Percentiles rank a stretch among this genome's conserved stretches.
Conservation (phyloP, 345 rosid species). For the Eucalyptus pumila region DNA sequence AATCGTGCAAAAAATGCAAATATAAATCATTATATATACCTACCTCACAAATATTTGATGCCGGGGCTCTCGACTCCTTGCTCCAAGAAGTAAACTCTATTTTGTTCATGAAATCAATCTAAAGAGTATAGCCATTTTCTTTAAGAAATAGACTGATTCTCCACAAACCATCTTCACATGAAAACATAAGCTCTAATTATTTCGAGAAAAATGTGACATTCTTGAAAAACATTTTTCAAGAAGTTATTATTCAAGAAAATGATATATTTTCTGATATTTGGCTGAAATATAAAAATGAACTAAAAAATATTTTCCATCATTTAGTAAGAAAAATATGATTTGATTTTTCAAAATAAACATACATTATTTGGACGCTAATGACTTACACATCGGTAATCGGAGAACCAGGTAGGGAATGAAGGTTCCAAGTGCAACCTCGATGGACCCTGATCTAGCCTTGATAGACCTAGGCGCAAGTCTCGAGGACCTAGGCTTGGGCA, state of each 20-base stretch:
- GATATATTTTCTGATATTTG: background rate
- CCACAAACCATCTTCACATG: background rate
- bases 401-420: background rate
- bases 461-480: background rate
- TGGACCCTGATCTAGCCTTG: background rate
- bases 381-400: background rate
- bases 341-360: too few relatives aligned
- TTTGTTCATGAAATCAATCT: background rate
- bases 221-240: too few relatives aligned
- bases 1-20: background rate
- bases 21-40: background rate
- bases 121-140: background rate
- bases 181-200: background rate
- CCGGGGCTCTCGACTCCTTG: background rate
- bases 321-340: too few relatives aligned
- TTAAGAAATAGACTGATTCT: background rate
- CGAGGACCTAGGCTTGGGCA: background rate
- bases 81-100: background rate
- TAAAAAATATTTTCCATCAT: too few relatives aligned
- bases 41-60: background rate
- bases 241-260: too few relatives aligned
- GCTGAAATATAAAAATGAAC: background rate
- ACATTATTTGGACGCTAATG: rapidly evolving
- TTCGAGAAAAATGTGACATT: too few relatives aligned
- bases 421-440: background rate